phyloP scores from a whole-genome alignment of 2,329 filamentous ascomycete species.

The Shiraia sp. region DNA sequence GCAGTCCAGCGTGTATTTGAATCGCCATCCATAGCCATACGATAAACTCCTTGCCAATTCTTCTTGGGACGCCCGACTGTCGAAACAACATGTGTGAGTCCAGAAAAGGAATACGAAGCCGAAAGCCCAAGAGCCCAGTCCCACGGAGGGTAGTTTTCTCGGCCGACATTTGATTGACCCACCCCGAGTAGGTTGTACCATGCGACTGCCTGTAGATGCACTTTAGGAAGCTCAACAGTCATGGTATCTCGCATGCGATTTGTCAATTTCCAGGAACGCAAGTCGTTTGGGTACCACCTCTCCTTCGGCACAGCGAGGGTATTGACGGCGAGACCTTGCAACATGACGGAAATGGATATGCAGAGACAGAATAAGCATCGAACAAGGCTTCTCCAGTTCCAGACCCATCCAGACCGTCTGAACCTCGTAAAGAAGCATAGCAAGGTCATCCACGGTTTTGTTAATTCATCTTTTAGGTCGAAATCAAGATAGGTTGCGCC shows the following conservation, averaged over 20 bases:
- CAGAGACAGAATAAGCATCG: slow-evolving; percentile 5
- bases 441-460: slow-evolving; percentile 11
- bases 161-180: slow-evolving; percentile 1
- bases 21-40: background rate
- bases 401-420: background rate
- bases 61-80: background rate
- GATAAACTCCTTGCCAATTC: background rate
- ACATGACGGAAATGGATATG: slow-evolving; percentile 6
- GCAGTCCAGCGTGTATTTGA: slow-evolving; percentile 2
- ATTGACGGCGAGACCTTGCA: slow-evolving; percentile 6
- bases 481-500: slow-evolving; percentile 6
- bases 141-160: background rate
- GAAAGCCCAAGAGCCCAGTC: slow-evolving; percentile 4
- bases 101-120: slow-evolving; percentile 3
- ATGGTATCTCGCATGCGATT: background rate
- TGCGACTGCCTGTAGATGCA: background rate
- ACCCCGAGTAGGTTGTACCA: background rate
- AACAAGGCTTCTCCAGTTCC: slow-evolving; percentile 1
- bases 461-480: slow-evolving; percentile 5
- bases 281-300: slow-evolving; percentile 6
- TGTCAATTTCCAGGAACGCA: background rate
- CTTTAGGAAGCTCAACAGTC: slow-evolving; percentile 4
- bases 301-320: slow-evolving; percentile 8
- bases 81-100: background rate
- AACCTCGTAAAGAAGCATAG: background rate